Percentiles rank a stretch among this genome's conserved stretches.
Conservation (phyloP, 1,139 yeast species). For the Sugiyamaella castrensis region DNA sequence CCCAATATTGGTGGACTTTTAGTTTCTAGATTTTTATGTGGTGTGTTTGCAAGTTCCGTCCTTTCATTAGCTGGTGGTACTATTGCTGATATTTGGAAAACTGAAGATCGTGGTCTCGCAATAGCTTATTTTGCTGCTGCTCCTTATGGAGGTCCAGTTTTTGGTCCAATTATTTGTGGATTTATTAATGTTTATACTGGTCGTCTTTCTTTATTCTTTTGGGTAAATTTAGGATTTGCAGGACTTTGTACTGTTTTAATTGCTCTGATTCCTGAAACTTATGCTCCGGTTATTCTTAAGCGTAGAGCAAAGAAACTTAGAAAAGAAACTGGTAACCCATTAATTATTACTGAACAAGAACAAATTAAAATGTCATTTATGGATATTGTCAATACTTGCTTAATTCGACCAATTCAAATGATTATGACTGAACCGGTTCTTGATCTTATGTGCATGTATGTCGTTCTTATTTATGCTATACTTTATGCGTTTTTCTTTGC, state of each 20-base stretch:
- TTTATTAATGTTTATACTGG: conserved; percentile 70
- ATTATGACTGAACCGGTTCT: conserved; percentile 77
- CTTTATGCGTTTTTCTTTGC: conserved; percentile 93
- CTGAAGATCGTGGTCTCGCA: conserved; percentile 79
- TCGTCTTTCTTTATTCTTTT: conserved; percentile 66
- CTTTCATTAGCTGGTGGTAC: conserved; percentile 87
- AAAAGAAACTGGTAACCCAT: conserved; percentile 73
- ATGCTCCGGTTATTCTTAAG: conserved; percentile 82
- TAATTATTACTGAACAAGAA: conserved; percentile 91
- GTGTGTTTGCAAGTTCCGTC: conserved; percentile 82
- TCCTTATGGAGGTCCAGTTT: conserved; percentile 89
- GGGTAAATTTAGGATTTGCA: conserved; percentile 92
- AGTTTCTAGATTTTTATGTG: conserved; percentile 80
- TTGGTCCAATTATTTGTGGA: conserved; percentile 89
- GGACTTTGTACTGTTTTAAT: conserved; percentile 74
- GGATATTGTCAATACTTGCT: conserved; percentile 64
- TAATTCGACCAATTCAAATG: conserved; percentile 73
- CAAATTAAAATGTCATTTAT: conserved; percentile 64
- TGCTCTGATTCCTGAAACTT: conserved; percentile 74
- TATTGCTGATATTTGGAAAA: conserved; percentile 78
- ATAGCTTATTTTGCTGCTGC: conserved; percentile 90
- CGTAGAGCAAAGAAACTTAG: conserved; percentile 66
- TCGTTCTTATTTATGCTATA: conserved; percentile 81
- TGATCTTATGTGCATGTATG: conserved; percentile 77
- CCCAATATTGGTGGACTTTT: conserved; percentile 78